Evolutionary conservation across 2,329 filamentous ascomycete genomes (phyloP).

Genomic region (Plectosphaerella sp.): DNA sequence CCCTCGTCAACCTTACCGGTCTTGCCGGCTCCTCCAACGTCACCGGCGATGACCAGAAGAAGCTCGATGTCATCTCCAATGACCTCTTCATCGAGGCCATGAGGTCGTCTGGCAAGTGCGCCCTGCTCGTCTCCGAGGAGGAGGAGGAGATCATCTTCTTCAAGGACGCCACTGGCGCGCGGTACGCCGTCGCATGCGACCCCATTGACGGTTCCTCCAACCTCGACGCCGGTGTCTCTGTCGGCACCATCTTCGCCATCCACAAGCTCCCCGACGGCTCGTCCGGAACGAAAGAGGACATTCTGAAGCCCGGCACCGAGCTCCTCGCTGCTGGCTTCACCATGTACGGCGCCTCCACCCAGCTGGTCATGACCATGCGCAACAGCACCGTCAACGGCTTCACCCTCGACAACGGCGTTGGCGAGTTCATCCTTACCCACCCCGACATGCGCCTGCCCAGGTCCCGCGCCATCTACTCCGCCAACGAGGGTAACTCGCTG

Average conservation of each 20-base stretch:
- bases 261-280: slow-evolving; percentile 82
- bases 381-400: slow-evolving; percentile 92
- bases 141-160: slow-evolving; percentile 92
- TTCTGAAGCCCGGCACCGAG: slow-evolving; percentile 85
- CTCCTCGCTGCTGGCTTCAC: slow-evolving; percentile 96
- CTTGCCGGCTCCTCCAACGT: slow-evolving; percentile 92
- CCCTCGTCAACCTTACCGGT: slow-evolving; percentile 90
- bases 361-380: slow-evolving; percentile 96
- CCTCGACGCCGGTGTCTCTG: slow-evolving; percentile 93
- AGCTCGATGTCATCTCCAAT: slow-evolving; percentile 98
- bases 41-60: slow-evolving; percentile 98
- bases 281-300: slow-evolving; percentile 73
- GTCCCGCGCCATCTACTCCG: slow-evolving; percentile 84
- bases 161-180: slow-evolving; percentile 66
- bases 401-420: slow-evolving; percentile 92
- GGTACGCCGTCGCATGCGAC: slow-evolving; percentile 94
- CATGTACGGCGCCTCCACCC: slow-evolving; percentile 97
- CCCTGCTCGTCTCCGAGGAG: slow-evolving; percentile 94
- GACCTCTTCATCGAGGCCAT: slow-evolving; percentile 96
- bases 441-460: slow-evolving; percentile 87
- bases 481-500: slow-evolving; percentile 96
- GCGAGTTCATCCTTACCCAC: slow-evolving; percentile 98
- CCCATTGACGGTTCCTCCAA: slow-evolving; percentile 98
- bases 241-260: slow-evolving; percentile 94
- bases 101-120: slow-evolving; percentile 85